Percentiles rank a stretch among this genome's conserved stretches.
These are phyloP conservation scores for Hansenula lynferdii DNA, from an alignment of 1,139 yeast genomes.

Conservation along the genomic window DNA sequence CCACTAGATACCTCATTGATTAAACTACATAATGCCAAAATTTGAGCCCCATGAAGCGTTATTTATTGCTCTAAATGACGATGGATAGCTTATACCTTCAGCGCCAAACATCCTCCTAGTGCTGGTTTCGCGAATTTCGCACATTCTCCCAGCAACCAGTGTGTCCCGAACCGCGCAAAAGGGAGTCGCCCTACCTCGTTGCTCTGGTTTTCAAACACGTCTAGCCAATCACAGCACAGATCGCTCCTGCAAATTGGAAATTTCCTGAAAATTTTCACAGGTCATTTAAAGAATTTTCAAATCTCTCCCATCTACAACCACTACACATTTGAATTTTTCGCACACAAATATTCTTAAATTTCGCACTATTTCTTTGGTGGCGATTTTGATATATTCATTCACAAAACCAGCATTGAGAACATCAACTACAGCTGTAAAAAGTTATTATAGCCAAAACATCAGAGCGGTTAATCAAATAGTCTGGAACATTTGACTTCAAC, in stretches of 20 bases:
- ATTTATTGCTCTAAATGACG: not conserved
- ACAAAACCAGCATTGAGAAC: not conserved
- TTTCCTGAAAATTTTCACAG: constrained; percentile 4
- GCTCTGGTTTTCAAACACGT: not conserved
- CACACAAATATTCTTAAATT: too few relatives aligned
- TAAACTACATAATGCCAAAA: not conserved
- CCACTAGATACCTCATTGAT: not conserved
- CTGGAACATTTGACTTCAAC: not conserved
- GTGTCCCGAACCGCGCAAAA: not conserved
- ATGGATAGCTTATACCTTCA: not conserved
- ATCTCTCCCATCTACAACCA: not conserved
- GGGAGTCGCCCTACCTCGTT: constrained; percentile 1
- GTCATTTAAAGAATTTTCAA: constrained; percentile 1
- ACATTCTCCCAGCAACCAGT: constrained; percentile 2
- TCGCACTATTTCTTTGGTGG: constrained; percentile 1
- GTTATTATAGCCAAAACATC: too few relatives aligned
- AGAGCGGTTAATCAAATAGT: not conserved
- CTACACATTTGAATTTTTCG: not conserved
- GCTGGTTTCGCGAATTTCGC: not conserved
- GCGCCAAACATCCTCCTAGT: too few relatives aligned
- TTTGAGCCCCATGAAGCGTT: not conserved
- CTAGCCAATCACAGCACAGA: constrained; percentile 9
- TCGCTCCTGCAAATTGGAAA: not conserved
- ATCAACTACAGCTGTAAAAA: too few relatives aligned
- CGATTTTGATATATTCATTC: not conserved